Base-by-base conservation (phyloP, 2,329 filamentous ascomycete genomes). In the Ramularia endophylla region DNA sequence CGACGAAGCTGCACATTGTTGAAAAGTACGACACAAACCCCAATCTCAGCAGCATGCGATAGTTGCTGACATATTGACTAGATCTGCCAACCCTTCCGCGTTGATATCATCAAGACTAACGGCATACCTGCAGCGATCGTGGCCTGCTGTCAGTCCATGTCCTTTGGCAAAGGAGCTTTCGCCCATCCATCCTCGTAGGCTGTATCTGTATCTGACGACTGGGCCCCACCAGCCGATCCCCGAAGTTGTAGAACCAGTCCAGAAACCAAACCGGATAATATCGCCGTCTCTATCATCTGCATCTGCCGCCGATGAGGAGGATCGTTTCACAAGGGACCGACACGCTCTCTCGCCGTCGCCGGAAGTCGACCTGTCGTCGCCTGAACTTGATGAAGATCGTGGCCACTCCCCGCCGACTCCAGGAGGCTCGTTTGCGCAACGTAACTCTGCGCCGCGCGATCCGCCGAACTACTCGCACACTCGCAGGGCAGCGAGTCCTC, bases 161-260 rank as follows among this genome's bases (percentile, higher is more conserved):
- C 90, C 92, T 3, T 70, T 97, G 41, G 87, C 86, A 38, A 97
- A 97, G 69, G 87, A 95, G 66, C 78, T 95, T 40, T 87, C 95
- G 62, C 82, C 85, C 29, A 84, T 90, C 30, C 90, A 97, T 62
- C 92, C 92, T 15, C 85, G 90, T 61, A 87, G 92, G 65, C 89
- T 94, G 34, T 97, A 95, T 72, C 97, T 94, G 69, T 97, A 89
- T 68, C 78, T 98, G 46, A 94, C 87, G 28, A 94, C 85, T n/a
- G 83, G 77, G 58, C 81, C 85, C 34, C 86, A 84, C 59, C 87
- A 90, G 61, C 80, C 87, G 27, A 79, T 97, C 15, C 87, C 87
- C 2, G 78, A 85, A 51, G 68, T 60, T 50, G 69, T 56, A 42
- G 55, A 60, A 25, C 54, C 55, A 9, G 46, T 60, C 12, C 52